Evolutionary conservation across 768 basidiomycete genomes (phyloP).

Genomic region (Trametes elegans): DNA sequence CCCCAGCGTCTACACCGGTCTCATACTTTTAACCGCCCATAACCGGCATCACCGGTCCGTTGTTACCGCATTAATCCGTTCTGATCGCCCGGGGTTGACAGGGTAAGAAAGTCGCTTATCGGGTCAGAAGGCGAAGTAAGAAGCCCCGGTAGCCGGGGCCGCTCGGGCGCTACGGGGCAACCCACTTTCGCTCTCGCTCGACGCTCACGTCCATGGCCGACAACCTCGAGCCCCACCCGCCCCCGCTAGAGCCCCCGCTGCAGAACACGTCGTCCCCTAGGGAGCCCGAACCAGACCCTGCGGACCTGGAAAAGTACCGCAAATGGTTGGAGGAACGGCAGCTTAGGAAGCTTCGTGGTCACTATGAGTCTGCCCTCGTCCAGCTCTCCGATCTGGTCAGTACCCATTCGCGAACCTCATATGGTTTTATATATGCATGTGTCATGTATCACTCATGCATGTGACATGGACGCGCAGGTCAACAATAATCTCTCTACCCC

Average conservation of each 20-base stretch:
- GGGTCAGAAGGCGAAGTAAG: too few species aligned
- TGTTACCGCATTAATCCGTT: not conserved
- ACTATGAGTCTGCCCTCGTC: conserved; percentile 70
- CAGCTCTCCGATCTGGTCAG: conserved; percentile 65
- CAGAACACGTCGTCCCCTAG: conserved; percentile 52
- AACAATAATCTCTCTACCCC: conserved; percentile 64
- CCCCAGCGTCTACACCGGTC: too few species aligned
- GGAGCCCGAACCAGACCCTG: conserved; percentile 51
- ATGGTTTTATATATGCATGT: not conserved
- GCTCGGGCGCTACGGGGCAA: not conserved
- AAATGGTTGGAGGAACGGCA: conserved; percentile 79
- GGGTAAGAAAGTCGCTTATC: not conserved
- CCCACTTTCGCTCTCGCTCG: not conserved
- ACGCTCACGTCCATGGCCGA: conserved; percentile 21
- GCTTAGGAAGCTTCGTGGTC: conserved; percentile 62
- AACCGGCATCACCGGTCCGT: too few species aligned
- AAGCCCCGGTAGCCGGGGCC: not conserved
- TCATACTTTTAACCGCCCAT: too few species aligned
- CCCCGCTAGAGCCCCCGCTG: conserved; percentile 46
- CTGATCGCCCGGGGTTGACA: too few species aligned
- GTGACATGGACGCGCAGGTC: conserved; percentile 44
- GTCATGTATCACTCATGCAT: not conserved
- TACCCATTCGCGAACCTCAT: conserved; percentile 11
- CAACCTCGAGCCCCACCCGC: conserved; percentile 25
- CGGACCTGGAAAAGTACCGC: conserved; percentile 52